Percentiles rank a stretch among this genome's conserved stretches.
These are phyloP conservation scores for Malania oleifera DNA, from an alignment of 164 flowering plant genomes.

Conservation along the genomic window DNA sequence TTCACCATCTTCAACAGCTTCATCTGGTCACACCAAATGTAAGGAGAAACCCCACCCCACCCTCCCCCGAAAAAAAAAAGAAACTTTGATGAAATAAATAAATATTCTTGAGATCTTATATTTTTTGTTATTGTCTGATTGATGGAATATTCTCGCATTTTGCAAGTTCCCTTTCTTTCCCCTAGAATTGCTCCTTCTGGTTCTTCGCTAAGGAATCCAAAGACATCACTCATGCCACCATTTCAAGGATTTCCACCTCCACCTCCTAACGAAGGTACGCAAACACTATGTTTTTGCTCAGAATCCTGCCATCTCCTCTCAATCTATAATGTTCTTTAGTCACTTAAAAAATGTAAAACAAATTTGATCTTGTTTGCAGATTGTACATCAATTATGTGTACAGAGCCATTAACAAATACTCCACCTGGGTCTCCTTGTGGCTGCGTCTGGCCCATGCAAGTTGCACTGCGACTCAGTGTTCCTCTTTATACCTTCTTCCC, in stretches of 20 bases:
- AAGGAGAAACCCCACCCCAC: no score
- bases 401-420: constrained; percentile 64
- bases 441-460: constrained; percentile 77
- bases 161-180: constrained; percentile 24
- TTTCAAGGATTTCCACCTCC: constrained; percentile 60
- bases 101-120: neutral
- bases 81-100: no score
- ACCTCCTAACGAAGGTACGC: constrained; percentile 66
- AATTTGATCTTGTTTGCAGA: constrained; percentile 34
- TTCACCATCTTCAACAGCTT: no score
- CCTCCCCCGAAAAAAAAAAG: neutral
- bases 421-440: constrained; percentile 78
- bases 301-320: neutral
- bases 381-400: constrained; percentile 49
- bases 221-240: constrained; percentile 28
- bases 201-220: constrained; percentile 30
- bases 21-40: no score
- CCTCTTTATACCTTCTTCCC: constrained; percentile 77
- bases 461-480: constrained; percentile 59
- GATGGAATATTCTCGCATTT: constrained; percentile 13
- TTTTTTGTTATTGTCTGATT: neutral
- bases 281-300: neutral
- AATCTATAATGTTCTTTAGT: neutral
- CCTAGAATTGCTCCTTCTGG: constrained; percentile 36
- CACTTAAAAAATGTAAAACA: neutral